Evolutionary conservation across 2,329 filamentous ascomycete species (phyloP).

Genomic region (Corniculantispora saksenae): DNA sequence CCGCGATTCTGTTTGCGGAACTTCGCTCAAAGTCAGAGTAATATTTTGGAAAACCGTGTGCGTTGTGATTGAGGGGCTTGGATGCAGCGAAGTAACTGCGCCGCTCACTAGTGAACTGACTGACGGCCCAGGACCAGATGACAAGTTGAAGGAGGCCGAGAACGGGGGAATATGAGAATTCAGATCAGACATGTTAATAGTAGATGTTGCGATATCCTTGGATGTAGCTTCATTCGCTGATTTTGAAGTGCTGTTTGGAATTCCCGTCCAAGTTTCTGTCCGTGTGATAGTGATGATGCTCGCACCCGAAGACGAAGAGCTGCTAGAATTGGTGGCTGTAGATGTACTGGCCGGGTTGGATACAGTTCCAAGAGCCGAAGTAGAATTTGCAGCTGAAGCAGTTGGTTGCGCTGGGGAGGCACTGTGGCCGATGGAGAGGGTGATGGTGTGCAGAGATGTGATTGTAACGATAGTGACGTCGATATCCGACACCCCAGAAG

Average conservation of each 20-base stretch:
- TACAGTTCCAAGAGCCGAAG: not conserved
- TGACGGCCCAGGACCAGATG: not conserved
- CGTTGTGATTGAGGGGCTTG: not conserved
- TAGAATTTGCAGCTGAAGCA: not conserved
- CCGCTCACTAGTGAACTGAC: not conserved
- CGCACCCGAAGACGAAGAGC: not conserved
- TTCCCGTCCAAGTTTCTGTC: not conserved
- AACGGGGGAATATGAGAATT: constrained; percentile 7
- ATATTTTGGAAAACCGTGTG: constrained; percentile 12
- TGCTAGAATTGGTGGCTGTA: not conserved
- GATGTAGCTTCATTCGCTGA: not conserved
- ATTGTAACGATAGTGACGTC: constrained; percentile 6
- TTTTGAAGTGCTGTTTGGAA: not conserved
- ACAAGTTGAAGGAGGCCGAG: constrained; percentile 3
- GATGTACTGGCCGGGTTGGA: not conserved
- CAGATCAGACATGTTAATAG: not conserved
- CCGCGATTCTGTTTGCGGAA: not conserved
- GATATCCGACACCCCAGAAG: not conserved
- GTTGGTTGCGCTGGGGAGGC: not conserved
- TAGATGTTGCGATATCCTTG: constrained; percentile 5
- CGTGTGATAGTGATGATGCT: constrained; percentile 12
- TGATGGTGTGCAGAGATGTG: constrained; percentile 11
- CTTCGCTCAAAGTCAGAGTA: not conserved
- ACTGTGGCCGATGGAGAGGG: not conserved
- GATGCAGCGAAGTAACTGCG: not conserved